A percentile compares a stretch with the other conserved stretches of the same genome.
These are phyloP conservation scores for Silene conica DNA, from an alignment of 148 eudicot genomes.

Conservation along the genomic window DNA sequence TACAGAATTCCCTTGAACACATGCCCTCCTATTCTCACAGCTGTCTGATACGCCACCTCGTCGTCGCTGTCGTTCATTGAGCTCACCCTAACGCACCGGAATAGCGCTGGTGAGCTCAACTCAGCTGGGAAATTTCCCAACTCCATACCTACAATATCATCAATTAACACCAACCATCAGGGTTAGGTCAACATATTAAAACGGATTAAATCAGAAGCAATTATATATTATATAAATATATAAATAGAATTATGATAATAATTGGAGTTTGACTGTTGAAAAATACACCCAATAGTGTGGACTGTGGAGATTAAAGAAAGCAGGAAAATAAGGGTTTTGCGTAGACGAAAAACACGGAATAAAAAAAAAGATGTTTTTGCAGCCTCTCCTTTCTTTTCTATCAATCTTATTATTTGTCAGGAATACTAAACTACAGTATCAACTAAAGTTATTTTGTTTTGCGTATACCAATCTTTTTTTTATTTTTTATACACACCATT, in stretches of 20 bases:
- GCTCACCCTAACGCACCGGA: slow-evolving; percentile 72
- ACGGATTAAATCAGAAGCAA: too few relatives aligned
- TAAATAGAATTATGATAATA: too few relatives aligned
- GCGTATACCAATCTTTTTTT: too few relatives aligned
- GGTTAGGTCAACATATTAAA: too few relatives aligned
- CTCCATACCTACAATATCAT: slow-evolving; percentile 42
- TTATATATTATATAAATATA: too few relatives aligned
- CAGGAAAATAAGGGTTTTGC: neutral
- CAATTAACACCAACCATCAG: too few relatives aligned
- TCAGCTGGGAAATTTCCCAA: slow-evolving; percentile 66
- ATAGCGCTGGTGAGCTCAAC: slow-evolving; percentile 48
- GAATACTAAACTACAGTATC: slow-evolving; percentile 45
- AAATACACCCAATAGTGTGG: neutral
- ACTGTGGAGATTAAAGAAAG: slow-evolving; percentile 2
- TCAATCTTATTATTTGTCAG: slow-evolving; percentile 37
- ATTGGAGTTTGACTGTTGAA: neutral
- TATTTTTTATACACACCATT: neutral
- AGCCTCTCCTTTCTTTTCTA: slow-evolving; percentile 21
- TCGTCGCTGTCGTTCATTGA: slow-evolving; percentile 51
- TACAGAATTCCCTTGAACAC: slow-evolving; percentile 74
- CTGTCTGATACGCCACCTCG: slow-evolving; percentile 73
- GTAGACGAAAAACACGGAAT: slow-evolving; percentile 12
- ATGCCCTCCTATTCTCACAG: slow-evolving; percentile 78
- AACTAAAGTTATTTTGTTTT: slow-evolving; percentile 5
- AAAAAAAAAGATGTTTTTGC: slow-evolving; percentile 3